Base-by-base conservation (phyloP, 805 yeast species). In the Vanderwaltozyma yarrowii region DNA sequence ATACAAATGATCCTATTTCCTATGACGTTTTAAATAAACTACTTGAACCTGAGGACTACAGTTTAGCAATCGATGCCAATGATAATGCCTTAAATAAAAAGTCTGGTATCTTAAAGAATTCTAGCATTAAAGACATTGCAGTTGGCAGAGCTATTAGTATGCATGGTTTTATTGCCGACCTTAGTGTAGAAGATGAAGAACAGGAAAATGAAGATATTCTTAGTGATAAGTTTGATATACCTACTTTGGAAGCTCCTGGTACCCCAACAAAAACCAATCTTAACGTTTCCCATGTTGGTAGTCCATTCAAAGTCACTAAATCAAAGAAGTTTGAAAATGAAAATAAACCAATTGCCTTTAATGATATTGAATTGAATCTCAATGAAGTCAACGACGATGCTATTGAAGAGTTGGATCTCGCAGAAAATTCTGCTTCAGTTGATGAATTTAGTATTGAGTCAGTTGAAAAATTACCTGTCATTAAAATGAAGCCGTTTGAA, bases 251-350 rank as follows among this genome's bases (percentile, higher is more conserved):
- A 10, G 13, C n/a, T 4, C 27, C 27, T 11, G 21, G 14, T 15
- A n/a, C 24, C 8, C 20, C 24, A 31, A 15, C 11, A 18, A 10
- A 5, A 17, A 31, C 17, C n/a, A 10, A 7, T 21, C 6, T 10
- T 12, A 8, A 17, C 2, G 13, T 8, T 26, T 13, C 36, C n/a
- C 60, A 54, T 37, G 46, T 52, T 20, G 42, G 43, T 13, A 56
- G 60, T 36, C 61, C 61, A 2, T 56, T 56, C 30, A 56, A 53
- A 38, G 52, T 53, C 6, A 30, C 42, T 13, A 40, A 41, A 15
- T 28, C 32, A 23, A 29, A 24, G 15, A 29, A 35, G 21, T 17
- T 29, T 19, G 20, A 23, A 13, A 13, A 20, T 32, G 27, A 21
- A 31, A 14, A 6, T 31, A 15, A 31, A 19, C 10, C 24, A 6